phyloP scores from a whole-genome alignment of 768 basidiomycete genomes.

The Hirschioporus abietinus region DNA sequence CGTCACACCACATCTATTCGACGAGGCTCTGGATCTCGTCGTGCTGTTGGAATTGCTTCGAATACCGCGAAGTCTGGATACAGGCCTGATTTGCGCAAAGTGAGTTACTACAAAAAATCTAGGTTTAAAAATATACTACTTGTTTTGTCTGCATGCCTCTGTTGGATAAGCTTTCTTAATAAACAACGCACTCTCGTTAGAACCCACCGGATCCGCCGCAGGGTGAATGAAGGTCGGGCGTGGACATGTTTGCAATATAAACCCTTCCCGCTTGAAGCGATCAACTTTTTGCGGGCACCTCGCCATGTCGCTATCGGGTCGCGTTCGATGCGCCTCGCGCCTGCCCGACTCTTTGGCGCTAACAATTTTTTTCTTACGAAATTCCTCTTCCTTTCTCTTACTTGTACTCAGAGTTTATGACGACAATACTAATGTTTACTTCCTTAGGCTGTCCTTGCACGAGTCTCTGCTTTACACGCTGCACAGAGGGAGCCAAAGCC shows the following conservation, averaged over 20 bases:
- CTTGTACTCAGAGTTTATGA: slow-evolving; percentile 11
- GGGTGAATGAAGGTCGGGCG: slow-evolving; percentile 79
- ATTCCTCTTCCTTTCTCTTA: slow-evolving; percentile 14
- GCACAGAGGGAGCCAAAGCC: slow-evolving; percentile 70
- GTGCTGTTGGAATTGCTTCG: slow-evolving; percentile 61
- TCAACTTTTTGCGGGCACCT: slow-evolving; percentile 54
- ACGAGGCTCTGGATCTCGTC: slow-evolving; percentile 64
- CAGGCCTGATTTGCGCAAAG: slow-evolving; percentile 71
- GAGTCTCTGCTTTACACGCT: slow-evolving; percentile 65
- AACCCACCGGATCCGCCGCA: slow-evolving; percentile 75
- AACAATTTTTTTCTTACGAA: slow-evolving; percentile 34
- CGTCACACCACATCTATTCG: slow-evolving; percentile 51
- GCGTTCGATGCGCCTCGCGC: slow-evolving; percentile 58
- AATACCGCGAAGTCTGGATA: slow-evolving; percentile 59
- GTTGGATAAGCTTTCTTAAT: neutral
- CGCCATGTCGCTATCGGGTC: slow-evolving; percentile 77
- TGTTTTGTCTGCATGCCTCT: neutral
- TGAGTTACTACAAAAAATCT: slow-evolving; percentile 36
- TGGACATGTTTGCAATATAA: slow-evolving; percentile 90
- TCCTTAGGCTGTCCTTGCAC: slow-evolving; percentile 64
- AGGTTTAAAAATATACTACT: slow-evolving; percentile 4
- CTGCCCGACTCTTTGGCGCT: slow-evolving; percentile 70
- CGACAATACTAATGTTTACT: slow-evolving; percentile 25
- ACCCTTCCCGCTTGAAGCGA: slow-evolving; percentile 44
- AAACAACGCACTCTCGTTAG: slow-evolving; percentile 75